Evolutionary conservation across 2,329 filamentous ascomycete genomes (phyloP).

Genomic region (Apiospora pterosperma): DNA sequence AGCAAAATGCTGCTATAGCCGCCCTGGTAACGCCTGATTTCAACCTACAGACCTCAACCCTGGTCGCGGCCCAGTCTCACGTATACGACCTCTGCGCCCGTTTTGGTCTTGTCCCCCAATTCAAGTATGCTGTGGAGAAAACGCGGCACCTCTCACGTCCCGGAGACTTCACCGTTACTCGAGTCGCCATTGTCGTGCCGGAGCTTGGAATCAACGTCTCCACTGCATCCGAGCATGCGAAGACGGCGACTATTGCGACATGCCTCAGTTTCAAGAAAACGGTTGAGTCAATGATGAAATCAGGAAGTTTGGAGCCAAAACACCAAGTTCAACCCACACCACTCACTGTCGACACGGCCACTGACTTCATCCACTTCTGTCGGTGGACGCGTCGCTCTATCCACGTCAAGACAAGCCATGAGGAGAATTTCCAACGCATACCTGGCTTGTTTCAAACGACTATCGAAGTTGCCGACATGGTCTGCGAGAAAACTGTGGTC

Average conservation of each 20-base stretch:
- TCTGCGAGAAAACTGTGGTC: not conserved
- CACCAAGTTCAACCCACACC: not conserved
- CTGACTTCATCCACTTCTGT: not conserved
- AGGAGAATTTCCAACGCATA: not conserved
- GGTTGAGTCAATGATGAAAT: not conserved
- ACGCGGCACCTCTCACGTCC: not conserved
- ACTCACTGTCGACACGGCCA: not conserved
- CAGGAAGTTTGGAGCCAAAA: not conserved
- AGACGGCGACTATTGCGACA: not conserved
- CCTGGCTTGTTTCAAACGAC: not conserved
- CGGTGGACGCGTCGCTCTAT: not conserved
- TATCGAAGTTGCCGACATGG: not conserved
- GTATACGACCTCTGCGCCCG: not conserved
- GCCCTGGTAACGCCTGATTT: not conserved
- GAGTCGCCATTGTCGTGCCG: not conserved
- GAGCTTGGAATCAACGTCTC: not conserved
- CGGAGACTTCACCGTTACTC: no score
- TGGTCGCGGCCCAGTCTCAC: not conserved
- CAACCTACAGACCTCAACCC: no score
- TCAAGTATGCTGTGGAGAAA: not conserved
- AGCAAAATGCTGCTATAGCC: not conserved
- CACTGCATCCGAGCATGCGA: not conserved
- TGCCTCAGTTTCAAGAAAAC: not conserved
- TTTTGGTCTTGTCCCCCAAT: not conserved
- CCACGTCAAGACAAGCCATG: not conserved